Percentiles rank a stretch among this genome's conserved stretches.
Evolutionary conservation across 2,329 filamentous ascomycete species (phyloP).

Genomic region (Botrytis hyacinthi): DNA sequence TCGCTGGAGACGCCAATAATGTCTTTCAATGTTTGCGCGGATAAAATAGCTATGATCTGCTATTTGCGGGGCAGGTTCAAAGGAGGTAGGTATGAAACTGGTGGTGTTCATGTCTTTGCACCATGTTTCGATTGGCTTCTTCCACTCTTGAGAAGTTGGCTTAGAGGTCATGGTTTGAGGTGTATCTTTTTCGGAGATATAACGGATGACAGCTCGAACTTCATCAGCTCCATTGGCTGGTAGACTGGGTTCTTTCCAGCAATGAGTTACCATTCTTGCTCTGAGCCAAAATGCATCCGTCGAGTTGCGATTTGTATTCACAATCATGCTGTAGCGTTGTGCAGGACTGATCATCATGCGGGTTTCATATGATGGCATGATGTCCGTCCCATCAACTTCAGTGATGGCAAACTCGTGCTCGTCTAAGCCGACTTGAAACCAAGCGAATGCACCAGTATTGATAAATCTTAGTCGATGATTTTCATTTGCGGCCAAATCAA

Average conservation of each 20-base stretch:
- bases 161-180: constrained; percentile 21
- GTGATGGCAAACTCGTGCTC: constrained; percentile 63
- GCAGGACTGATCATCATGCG: constrained; percentile 66
- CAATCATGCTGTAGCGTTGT: constrained; percentile 66
- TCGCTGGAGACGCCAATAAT: constrained; percentile 55
- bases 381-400: constrained; percentile 68
- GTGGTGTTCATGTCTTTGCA: constrained; percentile 42
- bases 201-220: constrained; percentile 50
- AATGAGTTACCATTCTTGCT: constrained; percentile 59
- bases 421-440: constrained; percentile 70
- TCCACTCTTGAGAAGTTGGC: constrained; percentile 44
- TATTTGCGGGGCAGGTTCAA: constrained; percentile 44
- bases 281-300: constrained; percentile 61
- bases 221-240: constrained; percentile 46
- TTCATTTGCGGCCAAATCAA: constrained; percentile 52
- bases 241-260: constrained; percentile 53
- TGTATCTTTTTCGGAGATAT: constrained; percentile 34
- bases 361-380: constrained; percentile 57
- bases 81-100: constrained; percentile 46
- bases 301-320: constrained; percentile 58
- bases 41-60: constrained; percentile 54
- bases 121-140: constrained; percentile 40
- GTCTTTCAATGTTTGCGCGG: constrained; percentile 58
- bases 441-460: constrained; percentile 69
- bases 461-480: constrained; percentile 66